Percentiles rank a stretch among this genome's conserved stretches.
Evolutionary conservation across 768 basidiomycete species (phyloP).

Genomic region (Epithele typhae): DNA sequence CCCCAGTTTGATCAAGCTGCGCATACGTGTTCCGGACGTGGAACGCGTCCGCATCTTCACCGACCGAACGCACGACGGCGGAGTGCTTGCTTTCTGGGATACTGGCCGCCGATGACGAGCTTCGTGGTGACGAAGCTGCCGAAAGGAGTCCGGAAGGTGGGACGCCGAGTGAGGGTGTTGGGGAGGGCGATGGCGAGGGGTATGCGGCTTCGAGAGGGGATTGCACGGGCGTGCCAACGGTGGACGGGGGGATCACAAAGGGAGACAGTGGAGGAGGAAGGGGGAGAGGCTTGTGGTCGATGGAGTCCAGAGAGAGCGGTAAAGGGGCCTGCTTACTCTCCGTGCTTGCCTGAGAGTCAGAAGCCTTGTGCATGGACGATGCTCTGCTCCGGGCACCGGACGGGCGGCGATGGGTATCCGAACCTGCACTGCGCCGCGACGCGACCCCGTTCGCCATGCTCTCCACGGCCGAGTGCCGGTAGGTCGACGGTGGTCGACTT

Average conservation of each 20-base stretch:
- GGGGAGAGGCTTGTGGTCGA: constrained; percentile 6
- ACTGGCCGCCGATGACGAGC: constrained; percentile 32
- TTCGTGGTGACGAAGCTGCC: constrained; percentile 28
- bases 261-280: constrained; percentile 8
- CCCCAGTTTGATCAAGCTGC: constrained; percentile 83
- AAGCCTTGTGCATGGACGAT: constrained; percentile 7
- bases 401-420: constrained; percentile 9
- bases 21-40: constrained; percentile 88
- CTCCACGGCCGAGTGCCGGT: constrained; percentile 10
- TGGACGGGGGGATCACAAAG: constrained; percentile 10
- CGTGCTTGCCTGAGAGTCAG: constrained; percentile 1
- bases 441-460: constrained; percentile 13
- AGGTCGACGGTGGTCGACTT: constrained; percentile 19
- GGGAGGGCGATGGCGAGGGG: constrained; percentile 10
- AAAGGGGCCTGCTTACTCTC: constrained; percentile 2
- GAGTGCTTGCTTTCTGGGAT: constrained; percentile 51
- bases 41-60: constrained; percentile 78
- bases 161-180: constrained; percentile 13
- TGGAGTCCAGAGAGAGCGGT: constrained; percentile 4
- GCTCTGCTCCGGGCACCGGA: constrained; percentile 13
- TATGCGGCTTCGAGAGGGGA: constrained; percentile 5
- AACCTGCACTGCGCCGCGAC: constrained; percentile 11
- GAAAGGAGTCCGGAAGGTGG: constrained; percentile 12
- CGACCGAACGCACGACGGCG: constrained; percentile 59
- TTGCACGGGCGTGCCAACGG: constrained; percentile 6